Evolutionary conservation across 192 early-diverging fungal species (phyloP).

Genomic region (Rhizophagus prolifer): DNA sequence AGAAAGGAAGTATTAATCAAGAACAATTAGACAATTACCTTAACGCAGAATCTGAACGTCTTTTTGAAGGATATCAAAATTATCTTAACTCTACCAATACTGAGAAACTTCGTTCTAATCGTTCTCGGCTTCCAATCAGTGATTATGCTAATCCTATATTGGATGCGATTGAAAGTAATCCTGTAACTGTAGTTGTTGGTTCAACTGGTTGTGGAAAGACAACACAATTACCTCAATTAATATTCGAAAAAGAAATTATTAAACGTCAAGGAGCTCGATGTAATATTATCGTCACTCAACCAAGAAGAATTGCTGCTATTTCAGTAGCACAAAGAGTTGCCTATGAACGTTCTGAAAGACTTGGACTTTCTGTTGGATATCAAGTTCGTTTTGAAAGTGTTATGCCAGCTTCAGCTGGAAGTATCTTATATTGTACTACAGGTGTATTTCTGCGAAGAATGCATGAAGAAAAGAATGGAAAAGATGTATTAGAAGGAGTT

Average conservation of each 20-base stretch:
- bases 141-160: constrained; percentile 40
- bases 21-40: not conserved
- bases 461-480: constrained; percentile 38
- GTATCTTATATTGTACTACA: constrained; percentile 63
- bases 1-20: not conserved
- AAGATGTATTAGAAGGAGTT: constrained; percentile 55
- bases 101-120: constrained; percentile 31
- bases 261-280: constrained; percentile 38
- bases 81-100: constrained; percentile 38
- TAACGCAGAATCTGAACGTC: constrained; percentile 34
- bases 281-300: constrained; percentile 59
- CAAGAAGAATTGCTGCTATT: constrained; percentile 71
- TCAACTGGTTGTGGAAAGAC: constrained; percentile 58
- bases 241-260: constrained; percentile 56
- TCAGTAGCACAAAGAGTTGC: constrained; percentile 65
- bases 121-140: constrained; percentile 38
- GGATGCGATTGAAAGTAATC: constrained; percentile 41
- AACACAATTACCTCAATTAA: constrained; percentile 72
- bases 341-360: constrained; percentile 42
- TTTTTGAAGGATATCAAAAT: constrained; percentile 31
- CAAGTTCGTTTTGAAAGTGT: constrained; percentile 45
- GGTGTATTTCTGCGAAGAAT: constrained; percentile 67
- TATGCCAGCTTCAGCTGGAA: constrained; percentile 38
- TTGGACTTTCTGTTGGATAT: constrained; percentile 49
- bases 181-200: constrained; percentile 46